Evolutionary conservation across 179 eudicot genomes (phyloP), one percentile per base, ranked within the genome.

Genomic region (Heliamphora pulchella): DNA sequence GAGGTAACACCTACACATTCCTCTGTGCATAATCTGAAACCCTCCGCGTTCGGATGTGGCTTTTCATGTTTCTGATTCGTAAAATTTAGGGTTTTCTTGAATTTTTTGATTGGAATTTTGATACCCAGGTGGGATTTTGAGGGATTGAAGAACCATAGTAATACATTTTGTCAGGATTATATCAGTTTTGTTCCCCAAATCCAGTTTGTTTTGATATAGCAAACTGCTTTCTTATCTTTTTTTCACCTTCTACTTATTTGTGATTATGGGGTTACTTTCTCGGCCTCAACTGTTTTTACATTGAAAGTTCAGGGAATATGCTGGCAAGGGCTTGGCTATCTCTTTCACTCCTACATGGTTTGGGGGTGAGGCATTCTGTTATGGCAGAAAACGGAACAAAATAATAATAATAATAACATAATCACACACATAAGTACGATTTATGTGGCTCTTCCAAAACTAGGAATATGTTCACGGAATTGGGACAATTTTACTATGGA

Each of bases 1-100:
- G 62, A 81, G 85, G 85, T 85, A 76, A 20, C 9, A 63, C 71
- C 65, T 50, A 5, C 17, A 41, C 31, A 31, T 0, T 31, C 31
- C 31, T 31, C 31, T 31, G 31, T 31, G 31, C 20, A 22, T 14
- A 31, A 65, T 43, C 22, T 15, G 72, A 77, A 31, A 0, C 51
- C 73, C 73, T 22, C 15, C 62, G 2, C 55, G 54, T 68, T 43
- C 68, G 48, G 58, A 64, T 67, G 53, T 68, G 75, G 54, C 80
- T 78, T 67, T 9, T 53, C 31, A 78, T 51, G 51, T 77, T 63
- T 48, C 22, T 66, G 58, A 22, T 13, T 74, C 22, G 5, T 22
- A 53, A 13, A 67, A 54, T 67, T 78, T 43, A 48, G 65, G 15
- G 31, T n/a, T 68, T 67, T 0, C 43, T 41, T 41, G 11, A 55